A percentile compares a stretch with the other conserved stretches of the same genome.
Evolutionary conservation across 2,329 filamentous ascomycete species (phyloP).

Genomic region (Ceratocystis colombiana): DNA sequence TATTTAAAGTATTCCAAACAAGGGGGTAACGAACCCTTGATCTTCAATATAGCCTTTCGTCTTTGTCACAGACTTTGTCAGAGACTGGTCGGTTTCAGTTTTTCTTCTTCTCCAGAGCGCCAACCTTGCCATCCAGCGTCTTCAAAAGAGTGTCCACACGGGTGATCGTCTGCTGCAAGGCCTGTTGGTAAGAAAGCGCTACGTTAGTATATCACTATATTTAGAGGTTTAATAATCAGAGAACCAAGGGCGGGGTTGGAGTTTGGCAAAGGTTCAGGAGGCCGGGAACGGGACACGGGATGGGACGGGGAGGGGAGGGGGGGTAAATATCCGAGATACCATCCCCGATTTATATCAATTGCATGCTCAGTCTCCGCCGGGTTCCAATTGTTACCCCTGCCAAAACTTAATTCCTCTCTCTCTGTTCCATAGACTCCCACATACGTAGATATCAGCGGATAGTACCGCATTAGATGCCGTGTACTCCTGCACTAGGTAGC

Average conservation of each 20-base stretch:
- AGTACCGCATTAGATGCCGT: slow-evolving; percentile 85
- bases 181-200: slow-evolving; percentile 39
- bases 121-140: slow-evolving; percentile 65
- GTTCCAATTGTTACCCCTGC: not conserved
- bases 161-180: slow-evolving; percentile 69
- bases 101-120: slow-evolving; percentile 51
- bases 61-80: not conserved
- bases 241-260: not conserved
- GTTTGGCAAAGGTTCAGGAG: not conserved
- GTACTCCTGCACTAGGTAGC: slow-evolving; percentile 89
- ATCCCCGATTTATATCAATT: not conserved
- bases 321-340: not conserved
- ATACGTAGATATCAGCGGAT: slow-evolving; percentile 27
- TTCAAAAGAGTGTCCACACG: slow-evolving; percentile 68
- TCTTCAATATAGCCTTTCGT: not conserved
- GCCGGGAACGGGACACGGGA: not conserved
- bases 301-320: not conserved
- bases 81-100: slow-evolving; percentile 37
- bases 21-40: slow-evolving; percentile 6
- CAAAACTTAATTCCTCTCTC: not conserved
- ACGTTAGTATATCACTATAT: slow-evolving; percentile 23
- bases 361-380: not conserved
- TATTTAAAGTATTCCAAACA: too few relatives aligned
- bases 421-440: not conserved
- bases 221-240: not conserved